Conservation (phyloP, 352 stramenopile species). For the Achlya hypogyna region DNA sequence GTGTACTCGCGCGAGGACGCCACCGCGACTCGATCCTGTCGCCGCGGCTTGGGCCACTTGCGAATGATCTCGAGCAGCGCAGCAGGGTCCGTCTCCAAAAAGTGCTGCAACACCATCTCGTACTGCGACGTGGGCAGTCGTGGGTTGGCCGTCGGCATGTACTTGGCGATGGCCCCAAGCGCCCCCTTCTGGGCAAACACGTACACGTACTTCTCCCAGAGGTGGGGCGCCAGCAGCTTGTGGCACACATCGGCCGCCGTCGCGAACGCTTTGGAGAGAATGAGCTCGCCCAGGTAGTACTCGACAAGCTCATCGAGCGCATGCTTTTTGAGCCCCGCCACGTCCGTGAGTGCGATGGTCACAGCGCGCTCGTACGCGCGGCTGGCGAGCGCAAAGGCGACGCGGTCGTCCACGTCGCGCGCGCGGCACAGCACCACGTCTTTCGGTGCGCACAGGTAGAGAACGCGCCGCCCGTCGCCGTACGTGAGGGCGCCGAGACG, state of each 20-base stretch:
- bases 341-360: conserved; percentile 51
- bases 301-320: conserved; percentile 59
- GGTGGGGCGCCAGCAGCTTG: conserved; percentile 52
- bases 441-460: conserved; percentile 77
- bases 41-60: conserved; percentile 71
- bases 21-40: conserved; percentile 25
- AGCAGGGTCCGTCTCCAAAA: conserved; percentile 67
- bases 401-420: conserved; percentile 67
- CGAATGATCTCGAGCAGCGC: conserved; percentile 67
- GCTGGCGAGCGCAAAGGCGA: conserved; percentile 51
- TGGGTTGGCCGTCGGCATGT: conserved; percentile 63
- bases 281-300: conserved; percentile 59
- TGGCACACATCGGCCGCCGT: conserved; percentile 64
- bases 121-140: conserved; percentile 60
- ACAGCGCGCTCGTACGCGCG: conserved; percentile 57
- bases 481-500: conserved; percentile 69
- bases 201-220: conserved; percentile 85
- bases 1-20: conserved; percentile 48
- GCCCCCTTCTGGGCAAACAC: conserved; percentile 72
- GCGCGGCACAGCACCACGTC: conserved; percentile 78
- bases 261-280: conserved; percentile 65
- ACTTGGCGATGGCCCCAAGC: conserved; percentile 55
- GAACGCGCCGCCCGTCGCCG: conserved; percentile 23
- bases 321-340: conserved; percentile 41
- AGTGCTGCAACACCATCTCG: conserved; percentile 81